Base-by-base conservation (phyloP, 495 filamentous ascomycete species). In the Aspergillus mulundensis region DNA sequence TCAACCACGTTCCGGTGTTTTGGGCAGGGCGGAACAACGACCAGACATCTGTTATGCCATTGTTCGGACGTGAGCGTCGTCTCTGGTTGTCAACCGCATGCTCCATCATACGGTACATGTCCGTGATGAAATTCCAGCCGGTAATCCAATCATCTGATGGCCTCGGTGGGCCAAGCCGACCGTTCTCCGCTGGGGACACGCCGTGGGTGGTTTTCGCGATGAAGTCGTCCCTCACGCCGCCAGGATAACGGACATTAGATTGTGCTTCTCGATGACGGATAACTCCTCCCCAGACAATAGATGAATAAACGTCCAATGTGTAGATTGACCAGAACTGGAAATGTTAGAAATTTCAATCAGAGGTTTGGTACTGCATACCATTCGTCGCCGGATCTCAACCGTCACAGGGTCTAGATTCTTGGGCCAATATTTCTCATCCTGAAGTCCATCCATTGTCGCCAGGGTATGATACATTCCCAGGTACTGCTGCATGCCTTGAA, bases 401-500 rank as follows among this genome's bases (percentile, higher is more conserved):
- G 32, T 30, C 20, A 50, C 19, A 6, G 47, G 47, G 39, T 50
- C 47, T 8, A 50, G 11, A 20, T 39, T 19, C 11, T 50, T 50
- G 6, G 47, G 47, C 47, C 47, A 50, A 7, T 39, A 38, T 32
- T 50, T 39, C 19, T 50, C 47, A n/a, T 50, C 47, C 3, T 50
- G 47, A 4, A 50, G 47, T 5, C 47, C 47, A 12, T 50, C 47
- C 47, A 50, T 50, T 20, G n/a, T 30, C 0, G 47, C 47, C 7
- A 50, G 3, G 0, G 47, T 39, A 14, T 50, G 47, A 38, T 50
- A 50, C 15, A 38, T 38, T 1, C 47, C 47, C 3, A 50, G 47
- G 32, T 50, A 50, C 24, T 50, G 30, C 30, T 50, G 47, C 47
- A 50, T 50, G 32, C 32, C 47, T n/a, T 50, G 47, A 10, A 50